phyloP scores from a whole-genome alignment of 306 rosid genomes.

The Cucumis hystrix region DNA sequence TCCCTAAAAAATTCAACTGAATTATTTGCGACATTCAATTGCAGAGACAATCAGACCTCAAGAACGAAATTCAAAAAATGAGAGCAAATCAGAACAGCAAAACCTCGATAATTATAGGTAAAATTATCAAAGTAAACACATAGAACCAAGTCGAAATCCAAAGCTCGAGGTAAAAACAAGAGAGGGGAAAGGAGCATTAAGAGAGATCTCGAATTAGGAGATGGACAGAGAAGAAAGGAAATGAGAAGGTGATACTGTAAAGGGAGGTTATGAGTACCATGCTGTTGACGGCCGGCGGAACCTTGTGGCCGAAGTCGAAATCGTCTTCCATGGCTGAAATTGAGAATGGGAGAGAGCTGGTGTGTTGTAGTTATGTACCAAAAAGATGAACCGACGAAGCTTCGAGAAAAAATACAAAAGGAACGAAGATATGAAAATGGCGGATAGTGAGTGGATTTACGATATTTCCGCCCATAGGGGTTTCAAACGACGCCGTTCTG shows the following conservation, averaged over 20 bases:
- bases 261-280: conserved; percentile 11
- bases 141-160: background rate
- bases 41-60: background rate
- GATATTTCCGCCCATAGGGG: background rate
- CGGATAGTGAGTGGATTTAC: background rate
- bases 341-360: conserved; percentile 9
- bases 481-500: background rate
- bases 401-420: conserved; percentile 5
- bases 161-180: background rate
- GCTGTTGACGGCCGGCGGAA: conserved; percentile 37
- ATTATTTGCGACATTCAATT: background rate
- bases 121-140: background rate
- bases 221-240: background rate
- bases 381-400: background rate
- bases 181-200: background rate
- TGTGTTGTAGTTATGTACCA: background rate
- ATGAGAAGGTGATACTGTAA: background rate
- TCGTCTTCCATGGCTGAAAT: conserved; percentile 31
- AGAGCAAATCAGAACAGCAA: background rate
- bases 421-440: background rate
- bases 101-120: background rate
- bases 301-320: conserved; percentile 17
- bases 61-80: background rate
- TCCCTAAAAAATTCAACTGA: background rate
- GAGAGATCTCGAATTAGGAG: background rate